Conservation (phyloP, 805 yeast species). For the Ogataea paradorogensis region DNA sequence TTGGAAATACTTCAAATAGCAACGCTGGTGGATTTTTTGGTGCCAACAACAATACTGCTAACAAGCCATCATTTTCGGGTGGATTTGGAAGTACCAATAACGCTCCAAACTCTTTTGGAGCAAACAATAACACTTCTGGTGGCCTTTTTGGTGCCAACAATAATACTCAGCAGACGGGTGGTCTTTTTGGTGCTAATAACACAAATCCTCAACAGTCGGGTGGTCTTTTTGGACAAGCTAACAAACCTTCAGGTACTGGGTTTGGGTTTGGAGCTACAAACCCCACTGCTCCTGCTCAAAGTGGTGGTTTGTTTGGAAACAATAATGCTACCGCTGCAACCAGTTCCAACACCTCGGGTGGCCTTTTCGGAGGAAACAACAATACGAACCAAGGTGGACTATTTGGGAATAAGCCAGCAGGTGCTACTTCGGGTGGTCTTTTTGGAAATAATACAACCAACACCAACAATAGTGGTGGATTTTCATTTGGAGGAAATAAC, state of each 20-base stretch:
- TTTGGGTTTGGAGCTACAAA: constrained; percentile 20
- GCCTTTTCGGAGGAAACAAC: constrained; percentile 33
- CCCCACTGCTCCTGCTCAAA: constrained; percentile 15
- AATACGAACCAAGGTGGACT: constrained; percentile 33
- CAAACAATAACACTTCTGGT: constrained; percentile 4
- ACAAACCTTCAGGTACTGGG: constrained; percentile 17
- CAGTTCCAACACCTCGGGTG: constrained; percentile 25
- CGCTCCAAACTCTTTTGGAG: constrained; percentile 2
- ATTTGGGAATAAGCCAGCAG: constrained; percentile 35
- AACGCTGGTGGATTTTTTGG: constrained; percentile 15
- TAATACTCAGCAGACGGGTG: constrained; percentile 28
- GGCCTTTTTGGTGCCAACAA: constrained; percentile 23
- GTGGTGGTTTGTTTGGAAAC: constrained; percentile 40
- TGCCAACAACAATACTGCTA: constrained; percentile 13
- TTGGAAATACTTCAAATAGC: constrained; percentile 9
- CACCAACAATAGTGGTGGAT: constrained; percentile 12
- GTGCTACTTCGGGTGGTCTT: constrained; percentile 13
- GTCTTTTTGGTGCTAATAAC: constrained; percentile 27
- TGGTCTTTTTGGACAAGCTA: constrained; percentile 35
- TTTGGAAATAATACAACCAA: constrained; percentile 14
- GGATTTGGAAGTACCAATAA: constrained; percentile 11
- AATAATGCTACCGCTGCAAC: constrained; percentile 20
- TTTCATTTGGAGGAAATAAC: constrained; percentile 13
- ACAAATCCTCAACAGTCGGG: constrained; percentile 25
- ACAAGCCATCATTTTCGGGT: background rate